These are phyloP conservation scores for Blepharisma stoltei DNA, from an alignment of 73 alveolate genomes.

Conservation along the genomic window DNA sequence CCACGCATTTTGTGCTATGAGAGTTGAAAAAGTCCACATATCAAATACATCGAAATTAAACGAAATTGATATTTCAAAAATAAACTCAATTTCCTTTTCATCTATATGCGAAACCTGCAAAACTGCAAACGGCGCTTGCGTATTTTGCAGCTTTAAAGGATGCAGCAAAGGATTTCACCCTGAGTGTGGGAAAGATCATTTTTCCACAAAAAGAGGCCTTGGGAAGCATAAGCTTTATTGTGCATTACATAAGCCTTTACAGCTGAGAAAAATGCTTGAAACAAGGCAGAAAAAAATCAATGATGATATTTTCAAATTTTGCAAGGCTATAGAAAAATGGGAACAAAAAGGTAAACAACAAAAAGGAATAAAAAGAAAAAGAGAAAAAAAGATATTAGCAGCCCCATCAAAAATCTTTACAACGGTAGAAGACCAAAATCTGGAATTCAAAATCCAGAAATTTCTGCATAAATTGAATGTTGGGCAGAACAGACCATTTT, in stretches of 20 bases:
- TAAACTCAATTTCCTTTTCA: background rate
- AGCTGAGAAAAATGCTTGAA: slow-evolving; percentile 18
- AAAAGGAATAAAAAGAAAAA: background rate
- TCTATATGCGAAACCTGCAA: background rate
- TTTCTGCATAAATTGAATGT: background rate
- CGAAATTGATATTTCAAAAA: background rate
- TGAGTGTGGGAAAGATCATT: background rate
- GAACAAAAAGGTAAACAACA: background rate
- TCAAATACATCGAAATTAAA: background rate
- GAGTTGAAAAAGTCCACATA: background rate
- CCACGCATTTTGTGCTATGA: slow-evolving; percentile 13
- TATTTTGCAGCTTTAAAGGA: background rate
- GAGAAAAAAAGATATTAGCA: background rate
- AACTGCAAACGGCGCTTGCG: background rate
- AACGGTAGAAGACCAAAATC: background rate
- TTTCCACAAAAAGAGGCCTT: background rate
- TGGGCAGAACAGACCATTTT: slow-evolving; percentile 1
- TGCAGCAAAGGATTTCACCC: slow-evolving; percentile 7
- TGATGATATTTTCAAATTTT: slow-evolving; percentile 16
- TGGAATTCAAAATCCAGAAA: slow-evolving; percentile 12
- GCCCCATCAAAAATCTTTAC: background rate
- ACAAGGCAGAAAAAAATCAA: background rate
- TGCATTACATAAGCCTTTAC: slow-evolving; percentile 17
- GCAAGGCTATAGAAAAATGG: slow-evolving; percentile 17
- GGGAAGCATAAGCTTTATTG: background rate